Evolutionary conservation across 371 early-diverging fungal species (phyloP).

Genomic region (Batrachochytrium dendrobatidis): DNA sequence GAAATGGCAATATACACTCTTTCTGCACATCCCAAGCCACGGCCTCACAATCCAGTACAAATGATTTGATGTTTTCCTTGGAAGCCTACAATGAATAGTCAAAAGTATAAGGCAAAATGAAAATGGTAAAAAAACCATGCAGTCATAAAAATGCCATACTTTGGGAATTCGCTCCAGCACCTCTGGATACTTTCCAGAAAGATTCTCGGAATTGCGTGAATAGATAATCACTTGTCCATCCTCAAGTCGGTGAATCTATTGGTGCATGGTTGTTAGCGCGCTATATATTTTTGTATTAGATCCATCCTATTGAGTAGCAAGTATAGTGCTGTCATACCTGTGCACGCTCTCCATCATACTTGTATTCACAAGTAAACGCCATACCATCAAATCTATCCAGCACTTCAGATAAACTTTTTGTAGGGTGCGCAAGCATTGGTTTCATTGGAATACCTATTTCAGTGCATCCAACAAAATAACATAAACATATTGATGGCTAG

Average conservation of each 20-base stretch:
- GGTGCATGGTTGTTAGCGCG: too few relatives aligned
- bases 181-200: constrained; percentile 93
- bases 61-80: constrained; percentile 59
- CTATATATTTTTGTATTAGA: background rate
- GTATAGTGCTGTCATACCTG: constrained; percentile 68
- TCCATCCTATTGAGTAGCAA: background rate
- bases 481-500: background rate
- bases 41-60: constrained; percentile 98
- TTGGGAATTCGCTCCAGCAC: constrained; percentile 55
- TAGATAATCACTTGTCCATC: constrained; percentile 79
- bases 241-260: constrained; percentile 70
- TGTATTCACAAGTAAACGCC: constrained; percentile 97
- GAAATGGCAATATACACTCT: constrained; percentile 93
- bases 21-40: constrained; percentile 96
- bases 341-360: constrained; percentile 99
- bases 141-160: constrained; percentile 30
- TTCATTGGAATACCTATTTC: constrained; percentile 85
- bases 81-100: constrained; percentile 8
- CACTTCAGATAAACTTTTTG: constrained; percentile 90
- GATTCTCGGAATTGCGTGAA: constrained; percentile 96
- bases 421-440: constrained; percentile 99
- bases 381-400: constrained; percentile 88
- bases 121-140: background rate
- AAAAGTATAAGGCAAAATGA: background rate
- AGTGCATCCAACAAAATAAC: background rate